Evolutionary conservation across 2,329 filamentous ascomycete genomes (phyloP).

Genomic region (Rhinocladiella similis): DNA sequence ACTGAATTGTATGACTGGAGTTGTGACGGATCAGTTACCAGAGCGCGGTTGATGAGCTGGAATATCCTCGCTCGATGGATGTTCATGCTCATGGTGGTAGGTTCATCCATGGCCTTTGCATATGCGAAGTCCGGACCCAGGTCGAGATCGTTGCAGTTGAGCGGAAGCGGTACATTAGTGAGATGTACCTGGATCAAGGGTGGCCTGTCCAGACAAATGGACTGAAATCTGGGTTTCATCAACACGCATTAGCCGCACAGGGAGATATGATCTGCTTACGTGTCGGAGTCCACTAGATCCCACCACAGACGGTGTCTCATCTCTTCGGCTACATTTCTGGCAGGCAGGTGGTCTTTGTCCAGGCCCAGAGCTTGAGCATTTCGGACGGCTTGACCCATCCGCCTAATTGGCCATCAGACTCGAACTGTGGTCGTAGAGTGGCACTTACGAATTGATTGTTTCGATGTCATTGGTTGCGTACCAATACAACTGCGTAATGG

Average conservation of each 20-base stretch:
- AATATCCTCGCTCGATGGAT: slow-evolving; percentile 28
- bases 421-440: not conserved
- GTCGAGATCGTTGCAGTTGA: slow-evolving; percentile 32
- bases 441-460: slow-evolving; percentile 35
- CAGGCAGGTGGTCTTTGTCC: slow-evolving; percentile 26
- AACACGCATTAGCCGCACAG: not conserved
- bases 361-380: slow-evolving; percentile 31
- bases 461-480: slow-evolving; percentile 36
- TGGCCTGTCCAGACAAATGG: slow-evolving; percentile 30
- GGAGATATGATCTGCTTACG: slow-evolving; percentile 17
- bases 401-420: slow-evolving; percentile 5
- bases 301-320: slow-evolving; percentile 31
- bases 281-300: slow-evolving; percentile 30
- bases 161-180: slow-evolving; percentile 29
- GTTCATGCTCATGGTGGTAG: slow-evolving; percentile 29
- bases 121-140: slow-evolving; percentile 25
- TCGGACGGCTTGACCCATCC: slow-evolving; percentile 30
- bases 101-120: slow-evolving; percentile 24
- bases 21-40: slow-evolving; percentile 23
- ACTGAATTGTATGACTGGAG: slow-evolving; percentile 29
- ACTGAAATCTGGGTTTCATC: slow-evolving; percentile 28
- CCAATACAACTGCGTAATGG: slow-evolving; percentile 35
- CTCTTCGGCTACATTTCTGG: slow-evolving; percentile 28
- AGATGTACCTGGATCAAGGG: slow-evolving; percentile 31
- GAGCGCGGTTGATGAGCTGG: slow-evolving; percentile 26